phyloP scores from a whole-genome alignment of 495 filamentous ascomycete genomes.

The Extremus antarcticus region DNA sequence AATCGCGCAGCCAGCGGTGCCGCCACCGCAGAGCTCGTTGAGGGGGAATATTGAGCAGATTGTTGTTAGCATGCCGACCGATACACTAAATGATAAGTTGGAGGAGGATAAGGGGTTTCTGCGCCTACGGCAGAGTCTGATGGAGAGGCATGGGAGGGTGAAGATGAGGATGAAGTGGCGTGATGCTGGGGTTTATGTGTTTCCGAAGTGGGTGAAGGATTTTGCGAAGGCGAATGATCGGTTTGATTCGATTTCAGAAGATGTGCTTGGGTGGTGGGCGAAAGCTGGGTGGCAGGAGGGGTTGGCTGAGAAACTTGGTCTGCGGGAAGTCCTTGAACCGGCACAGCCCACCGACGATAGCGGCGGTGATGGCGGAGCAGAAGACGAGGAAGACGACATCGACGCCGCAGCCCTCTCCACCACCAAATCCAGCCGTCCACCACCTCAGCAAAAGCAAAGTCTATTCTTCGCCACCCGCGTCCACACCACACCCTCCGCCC shows the following conservation, averaged over 20 bases:
- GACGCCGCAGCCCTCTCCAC: slow-evolving; percentile 7
- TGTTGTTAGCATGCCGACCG: slow-evolving; percentile 67
- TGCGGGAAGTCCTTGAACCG: slow-evolving; percentile 50
- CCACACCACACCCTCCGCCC: background rate
- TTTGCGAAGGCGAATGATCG: slow-evolving; percentile 64
- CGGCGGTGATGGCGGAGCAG: slow-evolving; percentile 33
- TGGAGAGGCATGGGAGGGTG: slow-evolving; percentile 59
- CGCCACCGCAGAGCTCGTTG: slow-evolving; percentile 49
- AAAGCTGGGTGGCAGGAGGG: slow-evolving; percentile 85
- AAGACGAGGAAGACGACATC: slow-evolving; percentile 18
- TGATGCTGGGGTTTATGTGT: slow-evolving; percentile 86
- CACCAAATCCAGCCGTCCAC: background rate
- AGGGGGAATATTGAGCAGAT: slow-evolving; percentile 53
- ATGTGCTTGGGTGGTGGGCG: slow-evolving; percentile 89
- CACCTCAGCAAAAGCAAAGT: slow-evolving; percentile 37
- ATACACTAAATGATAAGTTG: slow-evolving; percentile 69
- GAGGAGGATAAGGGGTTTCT: slow-evolving; percentile 44
- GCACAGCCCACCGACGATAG: slow-evolving; percentile 47
- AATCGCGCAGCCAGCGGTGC: slow-evolving; percentile 43
- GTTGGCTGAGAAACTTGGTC: slow-evolving; percentile 61
- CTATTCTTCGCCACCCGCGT: background rate
- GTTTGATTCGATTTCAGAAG: slow-evolving; percentile 80
- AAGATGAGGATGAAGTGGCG: slow-evolving; percentile 68
- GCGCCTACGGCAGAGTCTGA: slow-evolving; percentile 58
- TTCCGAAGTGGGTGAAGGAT: slow-evolving; percentile 85